Base-by-base conservation (phyloP, 768 basidiomycete genomes). In the Russula earlei region DNA sequence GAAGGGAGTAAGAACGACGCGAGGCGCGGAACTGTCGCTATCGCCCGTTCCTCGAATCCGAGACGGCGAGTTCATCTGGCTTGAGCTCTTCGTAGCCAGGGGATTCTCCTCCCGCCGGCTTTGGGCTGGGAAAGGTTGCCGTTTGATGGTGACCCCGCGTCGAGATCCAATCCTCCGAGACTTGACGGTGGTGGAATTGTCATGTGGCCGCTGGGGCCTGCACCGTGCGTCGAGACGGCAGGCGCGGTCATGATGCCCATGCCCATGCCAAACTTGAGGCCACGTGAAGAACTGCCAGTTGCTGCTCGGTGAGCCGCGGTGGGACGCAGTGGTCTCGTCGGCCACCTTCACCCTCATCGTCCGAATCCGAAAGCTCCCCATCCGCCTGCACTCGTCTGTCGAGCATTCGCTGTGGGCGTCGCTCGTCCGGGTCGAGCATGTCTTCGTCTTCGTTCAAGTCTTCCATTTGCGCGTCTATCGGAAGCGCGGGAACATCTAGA, bases 261-360 rank as follows among this genome's bases (percentile, higher is more conserved):
- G 8, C 81, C 79, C 60, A 84, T 77, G 29, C 83, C 82, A 58
- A 84, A 86, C 46, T 67, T 81, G 38, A 71, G 70, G 58, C 71
- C 67, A 0, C 62, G 62, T 10, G 66, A 29, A 24, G 71, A 68
- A 53, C 75, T 78, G 46, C 65, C 67, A n/a, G 37, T 66, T 68
- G 47, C 79, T 80, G 22, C 72, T 73, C 33, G 54, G 52, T 12
- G 62, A 62, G 45, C 42, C 63, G 17, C 62, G 63, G 67, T 86
- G 81, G 36, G 73, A 72, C 9, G 78, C 72, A n/a, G 55, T 84
- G 83, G 63, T 92, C 77, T 55, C 84, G 76, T 52, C 93, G 78
- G 1, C 84, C 89, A 43, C 90, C 93, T 63, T 87, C 87, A 17
- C 91, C 94, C 71, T 99, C 96, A 67, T 99, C 96, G 61, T 99